Base-by-base conservation (phyloP, 2,329 filamentous ascomycete species). In the Aspergillus sclerotialis region DNA sequence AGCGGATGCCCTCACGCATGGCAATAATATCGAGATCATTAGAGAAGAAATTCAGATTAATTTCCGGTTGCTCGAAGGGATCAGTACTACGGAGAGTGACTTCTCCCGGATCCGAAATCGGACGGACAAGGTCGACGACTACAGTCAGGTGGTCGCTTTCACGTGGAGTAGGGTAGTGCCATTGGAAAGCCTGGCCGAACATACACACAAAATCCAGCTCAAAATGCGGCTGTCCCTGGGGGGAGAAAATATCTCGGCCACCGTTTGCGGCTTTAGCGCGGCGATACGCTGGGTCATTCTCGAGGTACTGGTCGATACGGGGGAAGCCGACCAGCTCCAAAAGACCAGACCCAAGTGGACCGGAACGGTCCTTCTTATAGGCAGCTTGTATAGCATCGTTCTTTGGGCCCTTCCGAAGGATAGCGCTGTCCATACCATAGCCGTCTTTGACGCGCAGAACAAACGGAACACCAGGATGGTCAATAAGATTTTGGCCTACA, bases 191-290 rank as follows among this genome's bases (percentile, higher is more conserved):
- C 8, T 58, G 53, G 18, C 63, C 52, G 49, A 78, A 80, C 65
- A 78, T 70, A 31, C 65, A 59, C n/a, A 80, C 70, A 45, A 80
- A 79, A 55, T 79, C 75, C 31, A 77, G 61, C 54, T 78, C 73
- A 40, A 78, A 77, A 42, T 78, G 74, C 23, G 75, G 74, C 49
- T 78, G 73, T 2, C 72, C 73, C 10, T 53, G 61, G 0, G 73
- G 73, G 2, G 65, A 65, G 42, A 76, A 77, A 4, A 73, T 73
- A 34, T 77, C 73, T 1, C 53, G 35, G 8, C 55, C 56, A 9
- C 56, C 59, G 37, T 69, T 68, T 5, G 46, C 43, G 5, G 48
- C 50, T 38, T 65, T 65, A 30, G 50, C 56, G 13, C 55, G 56
- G 4, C 50, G 48, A 43, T 78, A 80, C 28, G 65, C 62, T 2